These are phyloP conservation scores for Chytriomyces confervae DNA, from an alignment of 192 early-diverging fungal genomes.

Conservation along the genomic window DNA sequence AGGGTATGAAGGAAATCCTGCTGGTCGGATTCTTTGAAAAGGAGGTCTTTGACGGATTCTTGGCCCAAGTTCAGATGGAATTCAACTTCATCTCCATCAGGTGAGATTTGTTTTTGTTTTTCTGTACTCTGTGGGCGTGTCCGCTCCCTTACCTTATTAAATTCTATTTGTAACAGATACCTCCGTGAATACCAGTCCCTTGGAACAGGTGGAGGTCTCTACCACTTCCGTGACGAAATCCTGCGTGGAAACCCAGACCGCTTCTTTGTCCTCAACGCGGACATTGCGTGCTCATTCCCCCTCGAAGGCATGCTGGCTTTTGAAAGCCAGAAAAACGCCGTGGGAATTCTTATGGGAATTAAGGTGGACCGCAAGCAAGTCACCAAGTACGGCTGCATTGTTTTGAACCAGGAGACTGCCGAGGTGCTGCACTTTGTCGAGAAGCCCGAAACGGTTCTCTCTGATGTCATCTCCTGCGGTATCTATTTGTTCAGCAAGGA, in stretches of 20 bases:
- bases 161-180: conserved; percentile 66
- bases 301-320: conserved; percentile 83
- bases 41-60: conserved; percentile 86
- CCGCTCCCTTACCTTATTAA: neutral
- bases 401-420: conserved; percentile 84
- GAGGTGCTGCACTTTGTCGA: conserved; percentile 98
- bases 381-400: conserved; percentile 91
- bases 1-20: conserved; percentile 90
- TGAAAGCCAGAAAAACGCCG: conserved; percentile 80
- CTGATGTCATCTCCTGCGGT: conserved; percentile 93
- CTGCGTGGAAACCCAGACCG: conserved; percentile 86
- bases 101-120: conserved; percentile 51
- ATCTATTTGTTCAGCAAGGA: conserved; percentile 91
- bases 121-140: neutral
- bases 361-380: conserved; percentile 80
- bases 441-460: conserved; percentile 96
- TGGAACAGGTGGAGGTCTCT: conserved; percentile 95
- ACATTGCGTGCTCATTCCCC: conserved; percentile 95
- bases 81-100: conserved; percentile 86
- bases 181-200: conserved; percentile 96
- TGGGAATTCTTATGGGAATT: conserved; percentile 90
- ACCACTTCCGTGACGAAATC: conserved; percentile 99
- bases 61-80: conserved; percentile 84
- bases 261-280: conserved; percentile 96
- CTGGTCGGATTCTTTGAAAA: conserved; percentile 98